Percentiles rank a stretch among this genome's conserved stretches.
Evolutionary conservation across 176 grass and related monocot genomes (phyloP).

Genomic region (Echinochloa phyllopogon): DNA sequence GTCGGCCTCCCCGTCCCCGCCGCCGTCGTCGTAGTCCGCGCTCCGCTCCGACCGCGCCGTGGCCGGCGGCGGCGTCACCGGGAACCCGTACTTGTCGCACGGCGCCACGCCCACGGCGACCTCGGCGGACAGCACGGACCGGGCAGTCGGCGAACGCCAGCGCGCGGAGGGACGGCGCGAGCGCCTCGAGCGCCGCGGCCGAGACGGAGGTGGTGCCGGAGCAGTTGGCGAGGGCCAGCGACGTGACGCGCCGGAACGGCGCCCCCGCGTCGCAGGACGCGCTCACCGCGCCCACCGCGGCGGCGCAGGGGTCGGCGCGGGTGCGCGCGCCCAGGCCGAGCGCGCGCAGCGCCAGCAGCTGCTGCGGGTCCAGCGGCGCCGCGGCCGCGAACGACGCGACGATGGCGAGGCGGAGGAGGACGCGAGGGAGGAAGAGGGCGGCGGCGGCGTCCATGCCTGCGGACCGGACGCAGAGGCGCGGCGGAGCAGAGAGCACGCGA

Average conservation of each 20-base stretch:
- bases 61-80: conserved; percentile 63
- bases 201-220: conserved; percentile 75
- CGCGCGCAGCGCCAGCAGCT: conserved; percentile 72
- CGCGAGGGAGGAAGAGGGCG: background rate
- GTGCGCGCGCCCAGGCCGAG: conserved; percentile 56
- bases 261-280: conserved; percentile 67
- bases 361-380: conserved; percentile 70
- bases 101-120: conserved; percentile 76
- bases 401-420: conserved; percentile 15
- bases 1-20: conserved; percentile 25
- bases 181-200: conserved; percentile 59
- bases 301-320: conserved; percentile 57
- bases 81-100: conserved; percentile 86
- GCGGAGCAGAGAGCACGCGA: background rate
- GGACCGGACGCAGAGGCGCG: conserved; percentile 18
- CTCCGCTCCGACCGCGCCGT: conserved; percentile 62
- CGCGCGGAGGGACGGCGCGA: conserved; percentile 64
- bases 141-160: conserved; percentile 68
- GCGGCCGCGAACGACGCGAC: background rate
- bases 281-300: conserved; percentile 32
- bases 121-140: conserved; percentile 64
- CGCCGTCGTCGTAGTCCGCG: conserved; percentile 62
- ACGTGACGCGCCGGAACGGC: conserved; percentile 75
- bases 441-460: conserved; percentile 21
- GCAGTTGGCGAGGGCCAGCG: conserved; percentile 82